Conservation (phyloP, 148 eudicot species). For the Rhododendron griersonianum region DNA sequence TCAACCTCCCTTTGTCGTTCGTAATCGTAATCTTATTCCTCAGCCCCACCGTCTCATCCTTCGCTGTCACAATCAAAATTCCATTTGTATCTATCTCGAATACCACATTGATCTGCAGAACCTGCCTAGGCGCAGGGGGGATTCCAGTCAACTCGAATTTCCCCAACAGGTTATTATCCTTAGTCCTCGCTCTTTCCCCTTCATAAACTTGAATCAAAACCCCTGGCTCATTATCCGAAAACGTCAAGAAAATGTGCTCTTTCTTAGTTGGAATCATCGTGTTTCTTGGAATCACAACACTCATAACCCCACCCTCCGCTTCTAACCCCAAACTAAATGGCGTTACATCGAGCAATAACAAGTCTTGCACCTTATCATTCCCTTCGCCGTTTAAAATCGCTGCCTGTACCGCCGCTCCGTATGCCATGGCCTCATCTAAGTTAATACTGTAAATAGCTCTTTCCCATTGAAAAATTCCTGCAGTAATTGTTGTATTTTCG, state of each 20-base stretch:
- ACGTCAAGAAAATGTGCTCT: background rate
- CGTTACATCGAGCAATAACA: background rate
- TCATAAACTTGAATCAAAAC: background rate
- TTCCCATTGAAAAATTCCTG: conserved; percentile 3
- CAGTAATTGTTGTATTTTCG: background rate
- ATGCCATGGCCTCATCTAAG: background rate
- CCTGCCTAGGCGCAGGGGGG: too few species aligned
- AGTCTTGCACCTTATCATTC: background rate
- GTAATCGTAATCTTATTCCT: background rate
- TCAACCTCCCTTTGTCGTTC: background rate
- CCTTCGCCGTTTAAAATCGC: background rate
- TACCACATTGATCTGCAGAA: background rate
- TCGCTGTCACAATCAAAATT: background rate
- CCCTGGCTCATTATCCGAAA: background rate
- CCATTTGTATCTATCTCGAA: background rate
- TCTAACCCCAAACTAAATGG: background rate
- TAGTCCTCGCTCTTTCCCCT: too few species aligned
- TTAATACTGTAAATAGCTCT: background rate
- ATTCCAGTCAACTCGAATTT: too few species aligned
- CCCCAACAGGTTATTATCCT: too few species aligned
- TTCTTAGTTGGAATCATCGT: background rate
- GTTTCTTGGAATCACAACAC: background rate
- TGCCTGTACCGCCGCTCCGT: background rate
- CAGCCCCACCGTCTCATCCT: background rate
- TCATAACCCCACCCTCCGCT: background rate